Conservation (phyloP, 805 yeast genomes). For the Peterozyma xylosa region DNA sequence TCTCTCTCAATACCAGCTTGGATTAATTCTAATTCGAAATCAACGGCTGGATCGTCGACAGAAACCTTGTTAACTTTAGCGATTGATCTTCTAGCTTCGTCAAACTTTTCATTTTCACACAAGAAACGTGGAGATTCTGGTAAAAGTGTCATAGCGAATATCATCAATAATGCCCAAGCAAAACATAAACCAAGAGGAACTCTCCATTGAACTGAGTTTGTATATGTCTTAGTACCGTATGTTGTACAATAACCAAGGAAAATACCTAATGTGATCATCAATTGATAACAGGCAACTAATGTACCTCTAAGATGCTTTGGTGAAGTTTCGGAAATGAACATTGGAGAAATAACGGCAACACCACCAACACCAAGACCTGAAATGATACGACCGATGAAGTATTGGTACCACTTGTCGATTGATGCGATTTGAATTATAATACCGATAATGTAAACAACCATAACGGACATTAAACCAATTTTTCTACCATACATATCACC, state of each 20-base stretch:
- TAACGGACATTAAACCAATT: conserved; percentile 42
- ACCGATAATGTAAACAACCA: conserved; percentile 54
- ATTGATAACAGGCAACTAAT: conserved; percentile 61
- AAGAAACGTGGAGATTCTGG: conserved; percentile 69
- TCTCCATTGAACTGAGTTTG: conserved; percentile 56
- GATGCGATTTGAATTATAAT: conserved; percentile 55
- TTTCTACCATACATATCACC: conserved; percentile 61
- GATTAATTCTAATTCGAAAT: conserved; percentile 44
- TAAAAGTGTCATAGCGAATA: conserved; percentile 45
- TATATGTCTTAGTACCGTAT: conserved; percentile 51
- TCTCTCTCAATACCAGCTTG: conserved; percentile 59
- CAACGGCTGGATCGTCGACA: conserved; percentile 45
- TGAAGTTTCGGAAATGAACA: conserved; percentile 61
- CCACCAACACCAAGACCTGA: conserved; percentile 52
- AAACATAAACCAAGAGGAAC: conserved; percentile 48
- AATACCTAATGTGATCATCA: conserved; percentile 65
- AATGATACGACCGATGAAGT: conserved; percentile 53
- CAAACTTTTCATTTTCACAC: conserved; percentile 38
- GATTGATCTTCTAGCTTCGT: conserved; percentile 47
- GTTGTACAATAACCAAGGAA: conserved; percentile 63
- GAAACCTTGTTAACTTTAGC: conserved; percentile 52
- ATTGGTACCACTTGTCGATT: conserved; percentile 49
- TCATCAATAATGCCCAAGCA: conserved; percentile 44
- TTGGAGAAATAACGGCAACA: conserved; percentile 44
- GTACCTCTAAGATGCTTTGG: conserved; percentile 70